These are phyloP conservation scores for Phytophthora litchii DNA, from an alignment of 352 stramenopile species.

Conservation along the genomic window DNA sequence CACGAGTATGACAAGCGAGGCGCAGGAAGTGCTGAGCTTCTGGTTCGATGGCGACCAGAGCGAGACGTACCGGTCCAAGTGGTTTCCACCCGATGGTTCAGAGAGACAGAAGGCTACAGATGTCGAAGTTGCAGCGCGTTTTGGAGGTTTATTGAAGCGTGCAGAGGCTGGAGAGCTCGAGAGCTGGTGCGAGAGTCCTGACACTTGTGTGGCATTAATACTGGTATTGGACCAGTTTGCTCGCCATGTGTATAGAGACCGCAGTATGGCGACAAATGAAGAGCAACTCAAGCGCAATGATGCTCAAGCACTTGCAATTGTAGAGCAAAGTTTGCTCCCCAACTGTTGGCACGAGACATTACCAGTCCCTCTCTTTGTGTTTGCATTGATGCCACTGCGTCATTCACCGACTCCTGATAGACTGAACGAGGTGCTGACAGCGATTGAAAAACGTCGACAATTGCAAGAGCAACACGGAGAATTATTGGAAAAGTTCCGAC, in stretches of 20 bases:
- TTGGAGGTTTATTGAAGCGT: slow-evolving; percentile 43
- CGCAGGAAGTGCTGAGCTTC: slow-evolving; percentile 53
- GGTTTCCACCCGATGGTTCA: slow-evolving; percentile 63
- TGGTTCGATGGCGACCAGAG: slow-evolving; percentile 65
- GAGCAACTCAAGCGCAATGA: slow-evolving; percentile 49
- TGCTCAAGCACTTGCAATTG: slow-evolving; percentile 47
- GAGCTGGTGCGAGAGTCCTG: slow-evolving; percentile 43
- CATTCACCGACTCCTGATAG: slow-evolving; percentile 73
- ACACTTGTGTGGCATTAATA: slow-evolving; percentile 76
- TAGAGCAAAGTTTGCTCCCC: slow-evolving; percentile 48
- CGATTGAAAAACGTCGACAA: slow-evolving; percentile 51
- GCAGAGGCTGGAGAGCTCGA: slow-evolving; percentile 57
- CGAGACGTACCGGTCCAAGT: slow-evolving; percentile 63
- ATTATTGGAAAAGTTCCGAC: slow-evolving; percentile 82
- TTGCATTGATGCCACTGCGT: slow-evolving; percentile 86
- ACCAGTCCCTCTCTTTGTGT: slow-evolving; percentile 65
- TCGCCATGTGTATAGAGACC: slow-evolving; percentile 72
- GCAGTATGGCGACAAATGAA: slow-evolving; percentile 20
- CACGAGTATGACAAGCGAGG: slow-evolving; percentile 24
- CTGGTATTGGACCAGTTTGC: slow-evolving; percentile 90
- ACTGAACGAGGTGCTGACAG: slow-evolving; percentile 56
- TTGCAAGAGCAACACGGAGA: slow-evolving; percentile 61
- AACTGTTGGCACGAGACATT: slow-evolving; percentile 61
- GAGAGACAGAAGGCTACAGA: slow-evolving; percentile 55
- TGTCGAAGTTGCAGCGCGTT: slow-evolving; percentile 41